Conservation (phyloP, 2,329 filamentous ascomycete species). For the Sclerotinia sclerotiorum region DNA sequence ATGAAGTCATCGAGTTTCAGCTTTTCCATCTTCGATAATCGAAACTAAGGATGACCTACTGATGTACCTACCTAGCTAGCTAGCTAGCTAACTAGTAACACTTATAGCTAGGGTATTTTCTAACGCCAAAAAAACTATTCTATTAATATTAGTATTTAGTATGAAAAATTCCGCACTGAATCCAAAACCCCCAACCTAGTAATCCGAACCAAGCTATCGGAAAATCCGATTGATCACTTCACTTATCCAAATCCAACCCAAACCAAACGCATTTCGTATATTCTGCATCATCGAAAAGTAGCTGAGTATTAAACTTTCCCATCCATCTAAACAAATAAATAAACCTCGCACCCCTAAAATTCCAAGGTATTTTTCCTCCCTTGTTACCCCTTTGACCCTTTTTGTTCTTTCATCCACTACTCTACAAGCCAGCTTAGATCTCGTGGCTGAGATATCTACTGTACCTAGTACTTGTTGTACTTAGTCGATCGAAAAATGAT, state of each 20-base stretch:
- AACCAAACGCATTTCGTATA: background rate
- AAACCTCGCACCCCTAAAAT: background rate
- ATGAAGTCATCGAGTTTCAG: constrained; percentile 12
- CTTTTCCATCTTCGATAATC: background rate
- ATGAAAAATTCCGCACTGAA: too few species aligned
- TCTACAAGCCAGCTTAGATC: background rate
- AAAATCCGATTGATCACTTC: background rate
- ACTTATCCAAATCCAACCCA: background rate
- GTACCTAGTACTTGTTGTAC: too few species aligned
- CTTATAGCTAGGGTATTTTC: too few species aligned
- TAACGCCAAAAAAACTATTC: too few species aligned
- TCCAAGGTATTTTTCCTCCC: background rate
- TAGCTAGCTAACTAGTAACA: too few species aligned
- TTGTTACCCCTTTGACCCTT: too few species aligned
- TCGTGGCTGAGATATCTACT: background rate
- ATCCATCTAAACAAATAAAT: background rate
- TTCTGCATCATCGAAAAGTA: background rate
- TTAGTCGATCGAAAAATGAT: background rate
- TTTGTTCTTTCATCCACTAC: background rate
- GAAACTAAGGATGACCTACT: background rate
- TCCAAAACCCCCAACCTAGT: background rate
- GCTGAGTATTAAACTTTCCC: background rate
- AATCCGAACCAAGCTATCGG: constrained; percentile 8
- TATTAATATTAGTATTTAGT: too few species aligned
- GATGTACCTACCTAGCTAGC: too few species aligned